Conservation (phyloP, 176 grass and related monocot genomes). For the Avena sativa region DNA sequence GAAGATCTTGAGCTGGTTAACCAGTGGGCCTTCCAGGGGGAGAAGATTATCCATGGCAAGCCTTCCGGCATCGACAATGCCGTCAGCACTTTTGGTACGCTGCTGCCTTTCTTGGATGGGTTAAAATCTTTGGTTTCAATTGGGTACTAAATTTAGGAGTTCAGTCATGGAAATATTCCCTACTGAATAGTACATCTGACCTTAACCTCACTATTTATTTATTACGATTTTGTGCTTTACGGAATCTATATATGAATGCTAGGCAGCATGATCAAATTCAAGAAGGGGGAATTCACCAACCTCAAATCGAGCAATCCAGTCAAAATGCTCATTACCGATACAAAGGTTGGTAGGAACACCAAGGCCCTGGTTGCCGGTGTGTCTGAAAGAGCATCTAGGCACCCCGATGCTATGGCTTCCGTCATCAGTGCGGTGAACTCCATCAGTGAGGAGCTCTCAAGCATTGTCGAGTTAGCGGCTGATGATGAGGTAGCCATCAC, state of each 20-base stretch:
- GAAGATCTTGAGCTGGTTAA: conserved; percentile 73
- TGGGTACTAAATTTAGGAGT: background rate
- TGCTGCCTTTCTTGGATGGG: background rate
- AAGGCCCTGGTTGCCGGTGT: conserved; percentile 85
- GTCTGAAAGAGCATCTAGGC: conserved; percentile 72
- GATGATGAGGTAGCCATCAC: conserved; percentile 60
- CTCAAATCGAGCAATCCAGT: conserved; percentile 62
- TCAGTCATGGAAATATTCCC: background rate
- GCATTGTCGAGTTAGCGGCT: conserved; percentile 62
- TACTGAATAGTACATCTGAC: background rate
- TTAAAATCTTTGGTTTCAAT: conserved; percentile 7
- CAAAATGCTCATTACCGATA: conserved; percentile 92
- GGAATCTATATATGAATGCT: conserved; percentile 16
- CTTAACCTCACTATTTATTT: background rate
- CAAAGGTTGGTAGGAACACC: conserved; percentile 90
- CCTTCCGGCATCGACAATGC: conserved; percentile 95
- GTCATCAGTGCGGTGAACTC: conserved; percentile 80
- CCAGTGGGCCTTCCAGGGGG: conserved; percentile 84
- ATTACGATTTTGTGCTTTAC: background rate
- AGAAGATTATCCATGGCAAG: conserved; percentile 90
- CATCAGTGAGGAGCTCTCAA: conserved; percentile 76
- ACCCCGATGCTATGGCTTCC: conserved; percentile 69
- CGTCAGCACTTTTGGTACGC: conserved; percentile 80
- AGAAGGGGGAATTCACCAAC: conserved; percentile 62
- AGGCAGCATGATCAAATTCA: conserved; percentile 97